phyloP scores from a whole-genome alignment of 2,329 filamentous ascomycete species.

The Ampelomyces quisqualis region DNA sequence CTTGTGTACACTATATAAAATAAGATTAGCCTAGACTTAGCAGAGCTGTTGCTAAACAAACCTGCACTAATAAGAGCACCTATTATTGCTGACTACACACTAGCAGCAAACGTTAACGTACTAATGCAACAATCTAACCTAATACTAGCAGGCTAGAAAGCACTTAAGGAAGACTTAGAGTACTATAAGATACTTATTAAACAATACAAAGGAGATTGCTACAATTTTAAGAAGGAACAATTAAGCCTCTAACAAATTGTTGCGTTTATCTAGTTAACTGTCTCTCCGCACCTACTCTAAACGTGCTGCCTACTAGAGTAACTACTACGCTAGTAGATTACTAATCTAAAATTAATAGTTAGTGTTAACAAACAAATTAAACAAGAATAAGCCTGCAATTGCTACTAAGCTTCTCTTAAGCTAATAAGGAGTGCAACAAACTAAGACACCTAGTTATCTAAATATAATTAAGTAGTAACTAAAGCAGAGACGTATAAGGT shows the following conservation, averaged over 20 bases:
- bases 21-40: background rate
- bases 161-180: background rate
- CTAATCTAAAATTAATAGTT: background rate
- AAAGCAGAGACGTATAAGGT: background rate
- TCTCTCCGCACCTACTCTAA: background rate
- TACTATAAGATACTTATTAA: background rate
- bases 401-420: background rate
- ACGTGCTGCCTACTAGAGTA: background rate
- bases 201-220: background rate
- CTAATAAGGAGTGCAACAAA: background rate
- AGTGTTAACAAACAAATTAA: background rate
- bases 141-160: background rate
- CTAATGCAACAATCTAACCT: background rate
- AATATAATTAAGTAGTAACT: constrained; percentile 1
- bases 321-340: background rate
- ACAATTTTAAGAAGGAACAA: background rate
- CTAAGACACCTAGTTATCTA: background rate
- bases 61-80: background rate
- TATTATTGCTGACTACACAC: background rate
- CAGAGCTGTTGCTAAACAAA: background rate
- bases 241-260: background rate
- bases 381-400: background rate
- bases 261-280: background rate
- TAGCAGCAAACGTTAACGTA: background rate
- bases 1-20: background rate